These are phyloP conservation scores for Cystobasidium slooffiae DNA, from an alignment of 1,284 basidiomycete species.

Conservation along the genomic window DNA sequence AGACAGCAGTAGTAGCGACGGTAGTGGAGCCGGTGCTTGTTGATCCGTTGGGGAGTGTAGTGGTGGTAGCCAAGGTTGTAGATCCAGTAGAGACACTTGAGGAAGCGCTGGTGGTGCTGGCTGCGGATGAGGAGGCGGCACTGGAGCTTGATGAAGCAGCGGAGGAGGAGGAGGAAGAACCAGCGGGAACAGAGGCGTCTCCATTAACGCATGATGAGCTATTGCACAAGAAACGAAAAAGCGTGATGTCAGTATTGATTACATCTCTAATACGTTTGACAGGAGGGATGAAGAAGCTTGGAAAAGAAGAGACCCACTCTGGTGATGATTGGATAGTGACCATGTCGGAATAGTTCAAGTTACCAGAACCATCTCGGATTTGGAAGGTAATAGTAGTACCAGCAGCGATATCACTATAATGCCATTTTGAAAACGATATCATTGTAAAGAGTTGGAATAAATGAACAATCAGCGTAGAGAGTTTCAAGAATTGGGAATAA, in stretches of 20 bases:
- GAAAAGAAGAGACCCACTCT: constrained; percentile 27
- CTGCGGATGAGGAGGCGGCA: constrained; percentile 21
- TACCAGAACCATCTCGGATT: constrained; percentile 41
- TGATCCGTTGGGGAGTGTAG: constrained; percentile 11
- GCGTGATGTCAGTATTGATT: background rate
- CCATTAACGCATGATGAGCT: constrained; percentile 28
- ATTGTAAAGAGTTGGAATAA: background rate
- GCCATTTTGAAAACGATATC: background rate
- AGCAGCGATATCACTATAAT: constrained; percentile 32
- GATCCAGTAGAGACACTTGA: background rate
- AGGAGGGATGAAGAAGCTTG: background rate
- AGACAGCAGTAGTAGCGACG: background rate
- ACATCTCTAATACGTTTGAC: background rate
- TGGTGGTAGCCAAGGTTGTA: background rate
- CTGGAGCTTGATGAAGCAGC: background rate
- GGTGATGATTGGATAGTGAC: constrained; percentile 18
- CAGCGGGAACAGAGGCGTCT: constrained; percentile 7
- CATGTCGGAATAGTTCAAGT: constrained; percentile 40
- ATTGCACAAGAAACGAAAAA: background rate
- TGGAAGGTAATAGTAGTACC: constrained; percentile 43
- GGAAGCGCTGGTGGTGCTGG: constrained; percentile 10
- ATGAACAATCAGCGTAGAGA: background rate
- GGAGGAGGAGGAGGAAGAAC: background rate
- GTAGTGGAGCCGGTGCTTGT: background rate
- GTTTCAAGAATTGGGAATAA: background rate